Evolutionary conservation across 306 rosid genomes (phyloP), one percentile per base, ranked within the genome.

Genomic region (Pueraria montana): DNA sequence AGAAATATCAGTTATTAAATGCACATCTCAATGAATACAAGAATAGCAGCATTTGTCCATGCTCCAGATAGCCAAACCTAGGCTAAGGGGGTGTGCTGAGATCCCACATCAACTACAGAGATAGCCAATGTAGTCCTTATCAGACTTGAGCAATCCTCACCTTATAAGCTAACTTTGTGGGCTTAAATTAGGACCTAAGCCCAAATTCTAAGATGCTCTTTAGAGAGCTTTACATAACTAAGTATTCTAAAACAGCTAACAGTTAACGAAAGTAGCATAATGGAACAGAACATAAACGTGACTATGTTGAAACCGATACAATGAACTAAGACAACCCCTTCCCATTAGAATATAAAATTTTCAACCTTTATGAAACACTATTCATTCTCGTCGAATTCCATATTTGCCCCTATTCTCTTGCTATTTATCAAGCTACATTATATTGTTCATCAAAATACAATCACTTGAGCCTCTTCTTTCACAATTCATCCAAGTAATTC

Each of bases 1-100:
- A 89, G 70, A 78, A 74, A 80, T 53, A 70, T 45, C 64, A 80
- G 40, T 72, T 42, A 65, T n/a, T 72, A 75, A 38, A 62, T 53
- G 52, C 77, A 74, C 61, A 49, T 65, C 40, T 27, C 24, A 63
- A 67, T 34, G 56, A 64, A 63, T n/a, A 50, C 50, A 26, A 26
- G 32, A 80, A 23, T 34, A 76, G 38, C 71, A 49, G 3, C 14
- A 43, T 43, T 43, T 40, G 14, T 43, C 49, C 49, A 43, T 43
- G 49, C 49, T 43, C 14, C 49, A 11, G 14, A 43, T 11, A 43
- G 13, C 3, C 3, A 10, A 6, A 2, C 49, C 49, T 43, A 11
- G 14, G 49, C 49, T 9, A 43, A 9, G 49, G 3, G 14, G 14
- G 49, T 1, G 14, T 43, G 49, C 8, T 43, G 14, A 43, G 12